A percentile compares a stretch with the other conserved stretches of the same genome.
phyloP scores from a whole-genome alignment of 495 filamentous ascomycete genomes.

The Trypethelium eluteriae region DNA sequence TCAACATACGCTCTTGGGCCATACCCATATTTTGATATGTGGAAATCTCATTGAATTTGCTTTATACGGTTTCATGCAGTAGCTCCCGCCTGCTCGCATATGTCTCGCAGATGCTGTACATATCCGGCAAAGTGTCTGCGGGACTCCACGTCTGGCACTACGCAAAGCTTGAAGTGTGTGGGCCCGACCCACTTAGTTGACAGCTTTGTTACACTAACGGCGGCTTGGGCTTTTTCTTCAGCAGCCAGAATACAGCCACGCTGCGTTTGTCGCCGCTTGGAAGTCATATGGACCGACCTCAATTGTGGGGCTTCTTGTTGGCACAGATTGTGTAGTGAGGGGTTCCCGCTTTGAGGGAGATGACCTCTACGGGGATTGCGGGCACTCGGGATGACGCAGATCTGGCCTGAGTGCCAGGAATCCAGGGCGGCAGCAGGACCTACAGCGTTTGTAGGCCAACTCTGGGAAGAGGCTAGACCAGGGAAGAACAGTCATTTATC shows the following conservation, averaged over 20 bases:
- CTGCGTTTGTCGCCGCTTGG: neutral
- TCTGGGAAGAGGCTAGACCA: neutral
- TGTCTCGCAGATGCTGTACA: neutral
- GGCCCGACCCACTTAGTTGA: neutral
- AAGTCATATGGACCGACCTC: neutral
- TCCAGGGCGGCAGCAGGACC: neutral
- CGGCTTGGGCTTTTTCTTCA: neutral
- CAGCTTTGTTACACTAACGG: neutral
- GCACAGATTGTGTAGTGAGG: neutral
- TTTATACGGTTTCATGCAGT: neutral
- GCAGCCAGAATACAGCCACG: slow-evolving; percentile 4
- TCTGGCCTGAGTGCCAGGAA: neutral
- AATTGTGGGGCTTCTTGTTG: neutral
- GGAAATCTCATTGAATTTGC: neutral
- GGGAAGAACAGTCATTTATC: neutral
- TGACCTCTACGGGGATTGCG: neutral
- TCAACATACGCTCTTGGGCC: neutral
- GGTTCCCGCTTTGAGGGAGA: neutral
- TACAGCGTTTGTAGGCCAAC: neutral
- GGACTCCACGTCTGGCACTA: neutral
- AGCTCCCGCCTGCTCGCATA: neutral
- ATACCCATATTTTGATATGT: neutral
- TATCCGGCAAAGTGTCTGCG: neutral
- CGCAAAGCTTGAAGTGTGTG: neutral
- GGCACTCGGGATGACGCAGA: neutral